These are phyloP conservation scores for Aspergillus sp. DNA, from an alignment of 2,329 filamentous ascomycete species.

Conservation along the genomic window DNA sequence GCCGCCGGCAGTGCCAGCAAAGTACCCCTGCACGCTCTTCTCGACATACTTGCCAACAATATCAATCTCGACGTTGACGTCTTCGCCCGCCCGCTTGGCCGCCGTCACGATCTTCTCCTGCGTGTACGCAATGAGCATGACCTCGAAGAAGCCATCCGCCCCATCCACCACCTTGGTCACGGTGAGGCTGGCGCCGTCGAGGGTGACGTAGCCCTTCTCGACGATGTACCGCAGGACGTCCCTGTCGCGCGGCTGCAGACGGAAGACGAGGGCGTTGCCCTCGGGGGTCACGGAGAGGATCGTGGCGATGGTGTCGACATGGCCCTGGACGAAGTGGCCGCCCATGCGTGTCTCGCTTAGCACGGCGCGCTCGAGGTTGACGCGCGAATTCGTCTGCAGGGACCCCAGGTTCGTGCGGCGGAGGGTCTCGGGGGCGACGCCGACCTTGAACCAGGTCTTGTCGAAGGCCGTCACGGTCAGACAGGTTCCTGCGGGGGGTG, in stretches of 20 bases:
- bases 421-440: constrained; percentile 91
- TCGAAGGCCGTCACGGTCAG: constrained; percentile 81
- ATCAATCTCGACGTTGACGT: constrained; percentile 91
- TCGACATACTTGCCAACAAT: constrained; percentile 67
- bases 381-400: constrained; percentile 63
- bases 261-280: constrained; percentile 85
- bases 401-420: constrained; percentile 91
- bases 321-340: constrained; percentile 95
- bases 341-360: constrained; percentile 92
- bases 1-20: constrained; percentile 47
- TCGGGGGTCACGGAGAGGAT: constrained; percentile 73
- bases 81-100: constrained; percentile 72
- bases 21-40: constrained; percentile 82
- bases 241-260: constrained; percentile 69
- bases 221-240: constrained; percentile 82
- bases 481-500: constrained; percentile 63
- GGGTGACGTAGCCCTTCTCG: constrained; percentile 91
- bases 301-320: constrained; percentile 85
- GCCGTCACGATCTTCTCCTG: constrained; percentile 88
- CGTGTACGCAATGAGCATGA: constrained; percentile 97
- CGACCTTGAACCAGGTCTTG: constrained; percentile 74
- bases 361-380: constrained; percentile 94
- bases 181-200: constrained; percentile 93
- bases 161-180: constrained; percentile 81
- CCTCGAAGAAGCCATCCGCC: constrained; percentile 81